Evolutionary conservation across 495 filamentous ascomycete species (phyloP).

Genomic region (Cenococcum geophilum): DNA sequence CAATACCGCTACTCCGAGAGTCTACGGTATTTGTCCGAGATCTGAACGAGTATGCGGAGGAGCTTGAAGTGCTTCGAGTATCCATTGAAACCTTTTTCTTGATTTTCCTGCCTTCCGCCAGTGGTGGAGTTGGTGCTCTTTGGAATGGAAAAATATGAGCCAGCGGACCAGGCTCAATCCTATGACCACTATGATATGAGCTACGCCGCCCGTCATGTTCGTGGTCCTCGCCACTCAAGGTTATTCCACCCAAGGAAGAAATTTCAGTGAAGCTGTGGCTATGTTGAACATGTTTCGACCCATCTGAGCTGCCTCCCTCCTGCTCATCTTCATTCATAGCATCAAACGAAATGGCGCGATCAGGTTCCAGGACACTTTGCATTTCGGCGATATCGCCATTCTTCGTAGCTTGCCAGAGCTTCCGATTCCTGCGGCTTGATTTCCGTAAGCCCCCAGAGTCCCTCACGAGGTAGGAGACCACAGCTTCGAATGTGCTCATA

Average conservation of each 20-base stretch:
- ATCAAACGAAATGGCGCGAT: slow-evolving; percentile 14
- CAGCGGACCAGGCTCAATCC: slow-evolving; percentile 45
- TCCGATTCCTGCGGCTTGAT: slow-evolving; percentile 78
- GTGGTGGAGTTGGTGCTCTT: slow-evolving; percentile 41
- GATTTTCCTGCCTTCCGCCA: slow-evolving; percentile 42
- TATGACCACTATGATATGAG: background rate
- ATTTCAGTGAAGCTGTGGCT: slow-evolving; percentile 16
- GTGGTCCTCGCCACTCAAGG: slow-evolving; percentile 19
- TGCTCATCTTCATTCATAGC: slow-evolving; percentile 13
- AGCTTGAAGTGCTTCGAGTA: slow-evolving; percentile 76
- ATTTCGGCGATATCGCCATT: slow-evolving; percentile 68
- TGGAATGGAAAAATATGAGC: slow-evolving; percentile 89
- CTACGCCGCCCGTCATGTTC: slow-evolving; percentile 1
- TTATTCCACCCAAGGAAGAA: slow-evolving; percentile 14
- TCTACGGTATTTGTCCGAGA: slow-evolving; percentile 71
- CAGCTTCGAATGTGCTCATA: slow-evolving; percentile 91
- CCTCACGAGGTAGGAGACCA: slow-evolving; percentile 79
- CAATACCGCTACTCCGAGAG: slow-evolving; percentile 64
- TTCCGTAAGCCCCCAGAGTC: slow-evolving; percentile 75
- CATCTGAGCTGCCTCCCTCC: background rate
- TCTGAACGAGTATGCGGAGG: slow-evolving; percentile 68
- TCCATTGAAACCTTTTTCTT: slow-evolving; percentile 84
- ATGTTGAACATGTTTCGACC: slow-evolving; percentile 19
- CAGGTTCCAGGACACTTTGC: slow-evolving; percentile 70
- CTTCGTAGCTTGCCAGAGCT: slow-evolving; percentile 79